phyloP scores from a whole-genome alignment of 2,329 filamentous ascomycete species.

The Hypoxylon rubiginosum region DNA sequence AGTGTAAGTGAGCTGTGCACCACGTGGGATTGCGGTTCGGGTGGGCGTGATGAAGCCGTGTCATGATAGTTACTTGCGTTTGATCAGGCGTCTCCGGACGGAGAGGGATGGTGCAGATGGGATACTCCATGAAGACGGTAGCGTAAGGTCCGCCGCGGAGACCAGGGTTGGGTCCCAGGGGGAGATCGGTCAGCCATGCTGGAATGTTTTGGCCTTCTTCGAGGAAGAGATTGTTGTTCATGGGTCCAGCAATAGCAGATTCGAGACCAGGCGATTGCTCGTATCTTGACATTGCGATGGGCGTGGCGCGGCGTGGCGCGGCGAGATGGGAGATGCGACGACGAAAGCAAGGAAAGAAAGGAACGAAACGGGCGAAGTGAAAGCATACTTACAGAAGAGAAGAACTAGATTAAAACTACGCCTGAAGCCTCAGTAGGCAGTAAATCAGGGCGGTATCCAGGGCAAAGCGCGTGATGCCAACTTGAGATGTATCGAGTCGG shows the following conservation, averaged over 20 bases:
- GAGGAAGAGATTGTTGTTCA: conserved; percentile 27
- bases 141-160: conserved; percentile 35
- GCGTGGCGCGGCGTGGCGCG: neutral
- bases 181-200: conserved; percentile 15
- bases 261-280: neutral
- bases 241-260: conserved; percentile 10
- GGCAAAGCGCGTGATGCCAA: conserved; percentile 1
- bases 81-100: neutral
- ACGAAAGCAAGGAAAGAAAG: conserved; percentile 10
- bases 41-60: neutral
- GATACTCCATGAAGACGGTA: conserved; percentile 12
- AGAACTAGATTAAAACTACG: neutral
- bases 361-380: conserved; percentile 1
- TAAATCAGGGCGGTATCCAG: neutral
- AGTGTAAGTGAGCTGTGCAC: neutral
- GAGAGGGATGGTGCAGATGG: conserved; percentile 10
- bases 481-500: conserved; percentile 14
- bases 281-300: neutral
- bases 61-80: conserved; percentile 21
- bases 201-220: conserved; percentile 12
- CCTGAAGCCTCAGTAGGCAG: neutral
- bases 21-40: neutral
- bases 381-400: conserved; percentile 32
- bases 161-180: conserved; percentile 22
- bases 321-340: neutral